Base-by-base conservation (phyloP, 352 stramenopile species). In the Aphanomyces stellatus region DNA sequence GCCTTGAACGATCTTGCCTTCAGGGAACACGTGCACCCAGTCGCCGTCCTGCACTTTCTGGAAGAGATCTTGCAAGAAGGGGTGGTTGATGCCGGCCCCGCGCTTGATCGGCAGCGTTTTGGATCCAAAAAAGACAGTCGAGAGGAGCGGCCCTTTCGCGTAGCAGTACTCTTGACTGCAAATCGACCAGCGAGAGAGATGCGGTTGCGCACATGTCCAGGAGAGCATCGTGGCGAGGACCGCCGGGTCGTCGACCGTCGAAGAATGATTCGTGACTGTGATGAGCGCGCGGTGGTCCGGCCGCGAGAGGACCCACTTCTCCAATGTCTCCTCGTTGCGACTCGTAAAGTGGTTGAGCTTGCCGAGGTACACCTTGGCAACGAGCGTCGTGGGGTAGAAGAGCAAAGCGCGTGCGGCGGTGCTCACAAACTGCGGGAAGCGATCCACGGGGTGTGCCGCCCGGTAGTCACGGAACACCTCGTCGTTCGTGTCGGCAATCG, bases 21-120 rank as follows among this genome's bases (percentile, higher is more conserved):
- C 87, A 0, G 87, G 87, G 60, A 93, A 96, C 62, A 96, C 87
- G 70, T 96, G 87, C 3, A 96, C 81, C 87, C 87, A 96, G 19
- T 82, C 63, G 15, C 87, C 87, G 10, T 81, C 57, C 53, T 91
- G 75, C 22, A 91, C 78, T 60, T 91, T 90, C 43, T 96, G 71
- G 53, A 92, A 93, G 53, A 96, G 78, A 11, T 77, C 69, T 60
- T 78, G 70, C 1, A 96, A 71, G 79, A 93, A 91, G 76, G 90
- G 64, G 46, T 93, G 85, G 56, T 93, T 80, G 56, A 91, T 66
- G 13, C 85, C 81, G 27, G 70, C 82, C n/a, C 83, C 82, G 3
- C 83, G 82, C 51, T 90, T 87, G 24, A 91, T 72, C 0, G 85
- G 85, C 13, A 93, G 62, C 11, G 82, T 86, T 73, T 91, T 91